phyloP scores from a whole-genome alignment of 2,329 filamentous ascomycete genomes.

The Xylaria sp. region DNA sequence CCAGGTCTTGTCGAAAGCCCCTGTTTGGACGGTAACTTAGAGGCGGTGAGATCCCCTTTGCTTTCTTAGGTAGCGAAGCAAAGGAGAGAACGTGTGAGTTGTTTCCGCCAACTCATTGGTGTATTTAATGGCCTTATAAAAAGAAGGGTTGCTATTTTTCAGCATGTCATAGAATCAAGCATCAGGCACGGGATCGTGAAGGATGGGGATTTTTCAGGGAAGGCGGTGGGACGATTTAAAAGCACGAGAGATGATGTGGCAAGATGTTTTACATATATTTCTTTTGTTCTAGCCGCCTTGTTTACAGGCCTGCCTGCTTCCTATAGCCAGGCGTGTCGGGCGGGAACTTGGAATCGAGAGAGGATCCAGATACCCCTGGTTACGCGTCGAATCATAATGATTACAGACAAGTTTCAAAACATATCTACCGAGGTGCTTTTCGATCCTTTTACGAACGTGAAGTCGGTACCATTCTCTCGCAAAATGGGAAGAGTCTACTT shows the following conservation, averaged over 20 bases:
- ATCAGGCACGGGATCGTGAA: constrained; percentile 20
- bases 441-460: neutral
- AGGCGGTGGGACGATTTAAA: constrained; percentile 21
- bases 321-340: constrained; percentile 3
- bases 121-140: constrained; percentile 1
- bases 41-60: constrained; percentile 5
- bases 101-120: neutral
- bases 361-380: constrained; percentile 31
- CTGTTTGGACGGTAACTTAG: constrained; percentile 70
- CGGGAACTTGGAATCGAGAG: constrained; percentile 21
- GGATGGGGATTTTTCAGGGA: neutral
- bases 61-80: constrained; percentile 8
- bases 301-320: constrained; percentile 11
- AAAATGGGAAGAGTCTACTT: neutral
- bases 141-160: constrained; percentile 15
- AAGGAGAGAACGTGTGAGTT: neutral
- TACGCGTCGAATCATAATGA: constrained; percentile 23
- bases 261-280: constrained; percentile 33
- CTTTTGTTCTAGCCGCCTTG: constrained; percentile 15
- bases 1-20: constrained; percentile 79
- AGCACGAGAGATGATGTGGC: constrained; percentile 33
- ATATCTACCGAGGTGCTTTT: neutral
- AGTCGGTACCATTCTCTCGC: neutral
- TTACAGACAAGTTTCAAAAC: constrained; percentile 18
- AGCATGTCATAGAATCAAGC: constrained; percentile 34